Base-by-base conservation (phyloP, 1,284 basidiomycete genomes). In the Porogramme epimiltina region DNA sequence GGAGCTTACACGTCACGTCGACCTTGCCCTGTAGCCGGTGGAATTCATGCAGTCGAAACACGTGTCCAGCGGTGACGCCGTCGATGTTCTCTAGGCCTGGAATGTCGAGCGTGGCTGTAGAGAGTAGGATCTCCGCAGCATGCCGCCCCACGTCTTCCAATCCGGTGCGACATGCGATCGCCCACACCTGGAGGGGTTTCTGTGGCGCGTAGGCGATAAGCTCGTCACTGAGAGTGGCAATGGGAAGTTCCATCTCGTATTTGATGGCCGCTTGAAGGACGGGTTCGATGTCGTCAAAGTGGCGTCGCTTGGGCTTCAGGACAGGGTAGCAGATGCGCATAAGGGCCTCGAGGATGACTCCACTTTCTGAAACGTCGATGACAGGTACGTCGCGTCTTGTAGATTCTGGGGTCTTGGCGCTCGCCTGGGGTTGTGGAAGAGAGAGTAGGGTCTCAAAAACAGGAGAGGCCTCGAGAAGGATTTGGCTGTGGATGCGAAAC, bases 381-480 rank as follows among this genome's bases (percentile, higher is more conserved):
- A 48, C 19, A 18, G 47, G 66, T 20, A 68, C 74, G 9, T 66
- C 34, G 28, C 6, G n/a, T n/a, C n/a, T 13, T 6, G 28, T 13
- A 13, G 28, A 31, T 8, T 31, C 28, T 13, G 13, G n/a, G n/a
- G n/a, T 13, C 28, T 31, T 31, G 28, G 28, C 28, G 8, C 13
- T 31, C 8, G 28, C 28, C 13, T 31, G 10, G 24, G 54, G 58
- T 39, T 57, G 57, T 5, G 60, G 55, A 1, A 59, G 33, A 4
- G 47, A 24, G 45, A 62, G 41, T 49, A 59, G 51, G 39, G 19
- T 34, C n/a, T 33, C 49, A 37, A 62, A 62, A 26, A 62, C 24
- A 0, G 76, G 71, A 3, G 78, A 79, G 3, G 77, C 70, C 25
- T 76, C 64, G 13, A 45, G 26, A 16, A 59, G 52, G 34, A 62